Evolutionary conservation across 176 grass and related monocot species (phyloP), one percentile per base, ranked within the genome.

Genomic region (Raddia distichophylla): DNA sequence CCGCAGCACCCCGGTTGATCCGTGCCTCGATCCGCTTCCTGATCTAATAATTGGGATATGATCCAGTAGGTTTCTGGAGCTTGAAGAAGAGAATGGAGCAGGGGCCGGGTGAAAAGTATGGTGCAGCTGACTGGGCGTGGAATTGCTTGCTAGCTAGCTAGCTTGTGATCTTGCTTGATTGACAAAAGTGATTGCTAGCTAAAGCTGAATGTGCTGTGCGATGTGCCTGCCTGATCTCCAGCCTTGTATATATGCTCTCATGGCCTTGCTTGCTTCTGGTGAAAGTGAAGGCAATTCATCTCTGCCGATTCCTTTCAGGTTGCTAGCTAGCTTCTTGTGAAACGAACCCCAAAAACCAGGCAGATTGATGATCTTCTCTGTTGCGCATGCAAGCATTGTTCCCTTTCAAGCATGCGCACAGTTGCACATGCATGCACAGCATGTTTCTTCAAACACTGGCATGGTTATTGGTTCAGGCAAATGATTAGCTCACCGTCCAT

Each of bases 181-280:
- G 16, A 40, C 13, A 58, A 70, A 12, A 22, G 48, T 75, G 76
- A 69, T 80, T 75, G 82, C 57, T 40, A 77, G 71, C 60, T 56
- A 85, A 73, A 51, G 82, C 17, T 42, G 14, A 57, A 15, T 57
- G 74, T 64, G 56, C 4, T 2, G 37, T 40, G 37, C 4, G 37
- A 27, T 40, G 37, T 40, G 37, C 27, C 27, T 27, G 27, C 27
- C 27, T 27, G 27, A 27, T 1, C 76, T 69, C 61, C 80, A 59
- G 75, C 42, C 60, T 67, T 50, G 2, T 67, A 16, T 75, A 42
- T 27, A 27, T 27, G 27, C 27, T 27, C 80, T 84, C 14, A 32
- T 37, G 32, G 18, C 64, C 22, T 70, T 48, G n/a, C 71, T 57
- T 89, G 82, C 87, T 89, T 89, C 76, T 52, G 67, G 52, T 60